phyloP scores from a whole-genome alignment of 192 early-diverging fungal species.

The Coemansia sp. region DNA sequence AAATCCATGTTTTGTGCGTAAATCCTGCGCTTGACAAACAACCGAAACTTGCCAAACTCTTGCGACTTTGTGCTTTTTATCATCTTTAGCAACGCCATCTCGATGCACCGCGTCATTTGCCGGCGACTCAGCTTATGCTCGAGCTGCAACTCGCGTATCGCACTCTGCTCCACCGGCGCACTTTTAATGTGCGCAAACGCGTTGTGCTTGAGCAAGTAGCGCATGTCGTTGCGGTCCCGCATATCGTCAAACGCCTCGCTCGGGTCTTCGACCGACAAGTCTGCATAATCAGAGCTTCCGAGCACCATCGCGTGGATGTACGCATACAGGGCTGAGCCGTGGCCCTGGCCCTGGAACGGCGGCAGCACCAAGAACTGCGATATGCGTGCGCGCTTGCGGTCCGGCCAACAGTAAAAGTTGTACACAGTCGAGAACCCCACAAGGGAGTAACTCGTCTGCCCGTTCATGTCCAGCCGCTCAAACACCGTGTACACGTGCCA shows the following conservation, averaged over 20 bases:
- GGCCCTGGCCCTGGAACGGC: slow-evolving; percentile 78
- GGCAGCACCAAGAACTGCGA: slow-evolving; percentile 95
- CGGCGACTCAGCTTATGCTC: slow-evolving; percentile 77
- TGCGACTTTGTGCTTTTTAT: slow-evolving; percentile 53
- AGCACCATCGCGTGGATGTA: slow-evolving; percentile 53
- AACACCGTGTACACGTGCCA: slow-evolving; percentile 77
- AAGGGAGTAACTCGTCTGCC: slow-evolving; percentile 59
- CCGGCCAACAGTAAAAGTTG: slow-evolving; percentile 80
- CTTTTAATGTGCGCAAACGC: slow-evolving; percentile 58
- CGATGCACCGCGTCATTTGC: slow-evolving; percentile 79
- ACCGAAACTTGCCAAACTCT: slow-evolving; percentile 59
- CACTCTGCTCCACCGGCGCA: slow-evolving; percentile 58
- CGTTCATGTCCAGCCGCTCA: slow-evolving; percentile 51
- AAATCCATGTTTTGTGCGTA: slow-evolving; percentile 80
- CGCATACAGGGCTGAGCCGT: slow-evolving; percentile 73
- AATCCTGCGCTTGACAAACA: slow-evolving; percentile 82
- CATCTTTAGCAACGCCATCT: slow-evolving; percentile 67
- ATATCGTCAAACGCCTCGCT: slow-evolving; percentile 85
- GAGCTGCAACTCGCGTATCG: slow-evolving; percentile 52
- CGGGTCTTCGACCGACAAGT: slow-evolving; percentile 82
- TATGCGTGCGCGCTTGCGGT: slow-evolving; percentile 77
- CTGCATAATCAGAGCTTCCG: slow-evolving; percentile 15
- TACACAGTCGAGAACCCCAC: slow-evolving; percentile 86
- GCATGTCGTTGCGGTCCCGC: slow-evolving; percentile 82
- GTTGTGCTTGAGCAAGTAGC: slow-evolving; percentile 55